phyloP scores from a whole-genome alignment of 2,329 filamentous ascomycete genomes.

The Microcera coccophila region DNA sequence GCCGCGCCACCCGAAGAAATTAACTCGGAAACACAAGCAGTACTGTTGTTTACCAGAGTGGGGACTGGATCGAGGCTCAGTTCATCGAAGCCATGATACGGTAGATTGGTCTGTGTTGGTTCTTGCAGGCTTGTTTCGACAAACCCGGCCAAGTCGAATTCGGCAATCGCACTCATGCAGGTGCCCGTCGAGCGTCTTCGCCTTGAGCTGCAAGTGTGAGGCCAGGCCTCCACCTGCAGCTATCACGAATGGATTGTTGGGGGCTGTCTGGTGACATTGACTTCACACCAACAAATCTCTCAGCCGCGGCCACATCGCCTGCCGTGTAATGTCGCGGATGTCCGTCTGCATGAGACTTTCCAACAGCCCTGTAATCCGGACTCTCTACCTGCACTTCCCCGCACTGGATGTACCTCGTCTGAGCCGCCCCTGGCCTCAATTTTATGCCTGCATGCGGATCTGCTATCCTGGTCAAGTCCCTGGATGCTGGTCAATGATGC shows the following conservation, averaged over 20 bases:
- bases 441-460: conserved; percentile 16
- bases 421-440: conserved; percentile 8
- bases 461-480: conserved; percentile 14
- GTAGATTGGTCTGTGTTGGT: neutral
- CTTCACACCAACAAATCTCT: conserved; percentile 13
- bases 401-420: conserved; percentile 16
- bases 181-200: neutral
- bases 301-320: conserved; percentile 16
- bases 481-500: conserved; percentile 8
- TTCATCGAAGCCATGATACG: neutral
- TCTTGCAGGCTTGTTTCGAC: neutral
- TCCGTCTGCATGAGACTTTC: conserved; percentile 6
- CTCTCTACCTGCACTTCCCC: conserved; percentile 19
- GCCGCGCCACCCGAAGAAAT: conserved; percentile 32
- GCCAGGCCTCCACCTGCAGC: too few species aligned
- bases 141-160: neutral
- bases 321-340: conserved; percentile 22
- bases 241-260: too few species aligned
- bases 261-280: conserved; percentile 12
- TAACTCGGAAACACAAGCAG: neutral
- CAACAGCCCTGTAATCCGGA: conserved; percentile 5
- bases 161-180: neutral
- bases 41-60: neutral
- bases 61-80: neutral
- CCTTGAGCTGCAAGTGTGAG: too few species aligned